Percentiles rank a stretch among this genome's conserved stretches.
These are phyloP conservation scores for Petrea volubilis DNA, from an alignment of 257 asterid species.

Conservation along the genomic window DNA sequence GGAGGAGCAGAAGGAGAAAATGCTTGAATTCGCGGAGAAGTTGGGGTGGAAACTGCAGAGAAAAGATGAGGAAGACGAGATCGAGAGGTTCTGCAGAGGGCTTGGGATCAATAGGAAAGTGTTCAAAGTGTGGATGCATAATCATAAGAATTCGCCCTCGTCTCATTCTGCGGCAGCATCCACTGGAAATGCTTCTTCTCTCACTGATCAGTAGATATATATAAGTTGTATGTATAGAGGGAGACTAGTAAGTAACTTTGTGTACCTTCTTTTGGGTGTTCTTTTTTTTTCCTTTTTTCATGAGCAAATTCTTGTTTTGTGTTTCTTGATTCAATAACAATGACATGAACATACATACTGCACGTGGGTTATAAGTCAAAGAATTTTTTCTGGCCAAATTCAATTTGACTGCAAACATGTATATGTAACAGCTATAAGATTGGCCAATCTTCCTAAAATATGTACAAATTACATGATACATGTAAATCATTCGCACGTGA, in stretches of 20 bases:
- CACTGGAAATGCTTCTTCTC: constrained; percentile 57
- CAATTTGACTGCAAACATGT: too few relatives aligned
- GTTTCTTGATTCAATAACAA: background rate
- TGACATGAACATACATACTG: background rate
- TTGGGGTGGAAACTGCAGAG: constrained; percentile 70
- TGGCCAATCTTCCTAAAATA: too few relatives aligned
- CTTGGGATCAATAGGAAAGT: constrained; percentile 69
- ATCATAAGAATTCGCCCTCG: constrained; percentile 52
- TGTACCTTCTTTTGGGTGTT: background rate
- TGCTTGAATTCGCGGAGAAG: constrained; percentile 69
- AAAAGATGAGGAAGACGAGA: constrained; percentile 59
- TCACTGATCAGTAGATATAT: constrained; percentile 38
- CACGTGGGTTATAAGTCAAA: too few relatives aligned
- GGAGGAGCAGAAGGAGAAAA: constrained; percentile 66
- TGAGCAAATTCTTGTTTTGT: background rate
- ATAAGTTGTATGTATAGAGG: background rate
- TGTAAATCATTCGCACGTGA: too few relatives aligned
- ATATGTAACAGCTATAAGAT: too few relatives aligned
- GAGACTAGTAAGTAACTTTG: background rate
- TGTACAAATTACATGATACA: too few relatives aligned
- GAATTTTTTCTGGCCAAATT: too few relatives aligned
- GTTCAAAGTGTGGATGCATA: constrained; percentile 86
- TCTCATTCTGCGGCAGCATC: constrained; percentile 31
- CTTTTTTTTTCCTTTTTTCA: background rate
- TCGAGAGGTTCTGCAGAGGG: constrained; percentile 63